Evolutionary conservation across 1,284 basidiomycete genomes (phyloP).

Genomic region (Erythrobasidium hasegawianum): DNA sequence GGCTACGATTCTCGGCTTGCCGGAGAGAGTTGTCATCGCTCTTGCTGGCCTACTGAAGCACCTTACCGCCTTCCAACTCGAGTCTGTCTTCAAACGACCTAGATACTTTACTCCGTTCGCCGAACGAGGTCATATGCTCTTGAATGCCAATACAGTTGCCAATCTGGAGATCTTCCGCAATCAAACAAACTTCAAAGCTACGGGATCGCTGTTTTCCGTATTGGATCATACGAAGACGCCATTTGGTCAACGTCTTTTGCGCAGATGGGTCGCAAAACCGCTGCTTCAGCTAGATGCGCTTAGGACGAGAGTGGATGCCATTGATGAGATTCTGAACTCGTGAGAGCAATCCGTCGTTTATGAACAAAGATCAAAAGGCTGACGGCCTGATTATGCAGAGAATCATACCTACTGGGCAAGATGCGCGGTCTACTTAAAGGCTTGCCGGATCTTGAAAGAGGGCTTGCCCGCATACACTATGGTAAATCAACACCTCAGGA

Average conservation of each 20-base stretch:
- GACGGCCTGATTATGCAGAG: too few species aligned
- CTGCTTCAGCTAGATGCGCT: constrained; percentile 57
- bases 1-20: constrained; percentile 65
- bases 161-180: constrained; percentile 92
- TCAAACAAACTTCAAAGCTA: constrained; percentile 69
- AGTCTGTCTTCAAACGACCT: constrained; percentile 68
- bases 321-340: constrained; percentile 69
- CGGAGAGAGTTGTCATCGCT: constrained; percentile 60
- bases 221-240: constrained; percentile 76
- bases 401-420: constrained; percentile 56
- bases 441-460: constrained; percentile 83
- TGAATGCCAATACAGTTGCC: constrained; percentile 79
- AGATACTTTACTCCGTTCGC: constrained; percentile 67
- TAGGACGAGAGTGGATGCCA: constrained; percentile 71
- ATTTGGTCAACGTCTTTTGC: constrained; percentile 79
- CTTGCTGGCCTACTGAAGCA: constrained; percentile 73
- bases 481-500: constrained; percentile 77
- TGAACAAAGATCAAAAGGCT: too few species aligned
- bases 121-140: constrained; percentile 74
- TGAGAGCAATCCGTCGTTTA: too few species aligned
- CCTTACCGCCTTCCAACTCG: constrained; percentile 69
- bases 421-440: constrained; percentile 67
- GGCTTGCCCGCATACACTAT: constrained; percentile 83
- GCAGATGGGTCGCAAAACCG: constrained; percentile 81
- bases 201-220: constrained; percentile 79